Base-by-base conservation (phyloP, 2,329 filamentous ascomycete genomes). In the Fusarium sp. region DNA sequence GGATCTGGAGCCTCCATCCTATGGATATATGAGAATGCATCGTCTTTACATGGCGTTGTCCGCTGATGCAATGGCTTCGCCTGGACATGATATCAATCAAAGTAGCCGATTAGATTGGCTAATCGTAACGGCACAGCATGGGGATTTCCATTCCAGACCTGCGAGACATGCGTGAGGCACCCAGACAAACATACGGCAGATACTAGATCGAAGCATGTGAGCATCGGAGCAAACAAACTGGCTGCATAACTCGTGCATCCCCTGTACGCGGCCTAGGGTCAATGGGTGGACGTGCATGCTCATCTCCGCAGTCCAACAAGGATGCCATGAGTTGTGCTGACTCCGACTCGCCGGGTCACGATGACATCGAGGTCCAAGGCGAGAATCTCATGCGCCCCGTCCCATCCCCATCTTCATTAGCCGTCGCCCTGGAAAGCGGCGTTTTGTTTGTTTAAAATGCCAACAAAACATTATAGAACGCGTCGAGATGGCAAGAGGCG, bases 241-340 rank as follows among this genome's bases (percentile, higher is more conserved):
- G 10, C 17, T 17, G 52, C 45, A 72, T 27, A 73, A 72, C 43
- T 63, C 59, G 64, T 70, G 68, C 71, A 65, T 63, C 40, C 68
- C 63, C 70, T 72, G 56, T 43, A 11, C 52, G 63, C 33, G 20
- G 20, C 33, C 54, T 25, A 57, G 54, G 56, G 56, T 65, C 54
- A 63, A 64, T 70, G 61, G 65, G 58, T 61, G 47, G 47, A 32
- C 47, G 47, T 52, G 47, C 47, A 65, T 54, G 33, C 61, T 73
- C 76, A 78, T 78, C 74, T 78, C 76, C 70, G 72, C 43, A 74
- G 27, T 27, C 47, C 47, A 57, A 9, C 32, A 57, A 37, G 54
- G 54, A 35, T 68, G 40, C 32, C 35, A 66, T 63, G 65, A 74
- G 57, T 64, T 65, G 68, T 72, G 67, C 54, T 56, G 52, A 68